Conservation (phyloP, 305 asterid genomes). For the Rubia balearica region DNA sequence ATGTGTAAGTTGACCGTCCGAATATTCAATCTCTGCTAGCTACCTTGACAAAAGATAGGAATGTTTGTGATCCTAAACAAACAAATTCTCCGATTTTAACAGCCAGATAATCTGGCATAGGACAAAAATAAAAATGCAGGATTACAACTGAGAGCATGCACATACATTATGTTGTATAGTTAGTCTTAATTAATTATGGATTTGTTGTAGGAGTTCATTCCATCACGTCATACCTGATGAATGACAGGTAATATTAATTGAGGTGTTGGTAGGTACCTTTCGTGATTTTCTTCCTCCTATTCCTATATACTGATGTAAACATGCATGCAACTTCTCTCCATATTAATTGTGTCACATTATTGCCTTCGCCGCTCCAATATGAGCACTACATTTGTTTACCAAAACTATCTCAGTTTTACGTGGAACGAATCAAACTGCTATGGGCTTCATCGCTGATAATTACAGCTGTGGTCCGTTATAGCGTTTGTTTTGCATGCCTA, state of each 20-base stretch:
- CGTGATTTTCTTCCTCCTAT: not conserved
- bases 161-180: too few species aligned
- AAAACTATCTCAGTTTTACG: not conserved
- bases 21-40: not conserved
- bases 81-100: not conserved
- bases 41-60: conserved; percentile 13
- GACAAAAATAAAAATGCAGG: not conserved
- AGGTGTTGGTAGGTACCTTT: not conserved
- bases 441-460: too few species aligned
- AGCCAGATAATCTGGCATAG: not conserved
- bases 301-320: not conserved
- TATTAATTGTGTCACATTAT: not conserved
- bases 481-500: not conserved
- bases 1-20: not conserved
- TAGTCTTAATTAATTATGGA: not conserved
- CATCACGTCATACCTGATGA: conserved; percentile 8
- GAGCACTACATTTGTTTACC: too few species aligned
- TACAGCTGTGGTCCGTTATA: too few species aligned
- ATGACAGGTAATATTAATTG: not conserved
- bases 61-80: conserved; percentile 18
- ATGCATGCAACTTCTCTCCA: conserved; percentile 26
- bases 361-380: not conserved
- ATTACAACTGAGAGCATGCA: not conserved
- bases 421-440: not conserved
- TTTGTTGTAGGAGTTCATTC: conserved; percentile 12